phyloP scores from a whole-genome alignment of 2,329 filamentous ascomycete species.

The Aspergillus sergii region DNA sequence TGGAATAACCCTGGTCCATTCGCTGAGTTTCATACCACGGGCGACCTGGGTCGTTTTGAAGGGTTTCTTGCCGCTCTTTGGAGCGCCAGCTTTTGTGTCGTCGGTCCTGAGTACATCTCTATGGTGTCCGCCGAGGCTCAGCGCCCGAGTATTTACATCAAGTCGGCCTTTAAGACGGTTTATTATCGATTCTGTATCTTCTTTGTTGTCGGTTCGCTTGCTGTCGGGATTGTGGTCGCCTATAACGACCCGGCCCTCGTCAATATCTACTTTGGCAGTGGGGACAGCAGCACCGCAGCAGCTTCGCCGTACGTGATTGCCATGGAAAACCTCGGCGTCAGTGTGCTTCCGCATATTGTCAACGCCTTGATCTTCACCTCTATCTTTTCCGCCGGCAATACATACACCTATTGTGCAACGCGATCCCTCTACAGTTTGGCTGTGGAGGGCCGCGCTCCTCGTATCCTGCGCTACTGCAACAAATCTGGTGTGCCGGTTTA shows the following conservation, averaged over 20 bases:
- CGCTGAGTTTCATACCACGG: constrained; percentile 62
- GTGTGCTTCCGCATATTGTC: constrained; percentile 59
- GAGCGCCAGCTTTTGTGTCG: constrained; percentile 66
- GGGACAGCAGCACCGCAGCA: constrained; percentile 48
- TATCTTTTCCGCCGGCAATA: constrained; percentile 60
- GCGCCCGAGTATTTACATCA: constrained; percentile 68
- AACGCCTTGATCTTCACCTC: constrained; percentile 59
- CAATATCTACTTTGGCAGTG: constrained; percentile 11
- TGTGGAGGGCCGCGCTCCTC: constrained; percentile 56
- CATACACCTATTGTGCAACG: constrained; percentile 57
- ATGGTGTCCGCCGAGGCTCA: constrained; percentile 67
- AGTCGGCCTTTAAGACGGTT: constrained; percentile 74
- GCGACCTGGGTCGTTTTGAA: constrained; percentile 59
- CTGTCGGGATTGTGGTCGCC: constrained; percentile 69
- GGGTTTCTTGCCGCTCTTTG: constrained; percentile 68
- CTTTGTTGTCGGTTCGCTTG: constrained; percentile 72
- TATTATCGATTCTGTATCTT: constrained; percentile 75
- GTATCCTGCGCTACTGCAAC: constrained; percentile 61
- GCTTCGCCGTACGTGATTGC: constrained; percentile 67
- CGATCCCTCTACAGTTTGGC: constrained; percentile 57
- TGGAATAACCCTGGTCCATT: constrained; percentile 68
- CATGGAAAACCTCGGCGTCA: constrained; percentile 58
- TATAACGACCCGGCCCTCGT: constrained; percentile 58
- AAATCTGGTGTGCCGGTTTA: constrained; percentile 64
- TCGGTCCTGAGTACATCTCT: constrained; percentile 65